These are phyloP conservation scores for Schwanniomyces polymorphus DNA, from an alignment of 805 yeast species.

Conservation along the genomic window DNA sequence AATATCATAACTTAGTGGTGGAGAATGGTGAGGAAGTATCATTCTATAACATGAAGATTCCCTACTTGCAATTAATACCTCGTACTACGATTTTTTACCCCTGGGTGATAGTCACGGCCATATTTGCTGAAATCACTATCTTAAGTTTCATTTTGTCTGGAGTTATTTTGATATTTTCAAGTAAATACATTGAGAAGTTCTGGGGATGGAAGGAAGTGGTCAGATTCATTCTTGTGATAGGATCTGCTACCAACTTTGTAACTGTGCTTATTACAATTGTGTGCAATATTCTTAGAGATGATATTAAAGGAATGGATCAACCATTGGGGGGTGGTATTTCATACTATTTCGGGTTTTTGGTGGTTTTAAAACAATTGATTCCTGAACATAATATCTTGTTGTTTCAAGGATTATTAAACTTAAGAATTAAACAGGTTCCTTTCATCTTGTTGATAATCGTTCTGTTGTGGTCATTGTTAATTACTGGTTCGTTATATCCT, in stretches of 20 bases:
- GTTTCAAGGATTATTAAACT: constrained; percentile 43
- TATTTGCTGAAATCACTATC: constrained; percentile 60
- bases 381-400: constrained; percentile 57
- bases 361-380: constrained; percentile 56
- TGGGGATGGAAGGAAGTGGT: constrained; percentile 54
- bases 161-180: constrained; percentile 35
- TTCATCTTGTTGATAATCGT: constrained; percentile 40
- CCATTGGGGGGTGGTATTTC: constrained; percentile 56
- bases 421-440: constrained; percentile 65
- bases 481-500: constrained; percentile 44
- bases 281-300: constrained; percentile 33
- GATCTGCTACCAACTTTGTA: constrained; percentile 54
- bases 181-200: constrained; percentile 49
- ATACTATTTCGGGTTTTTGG: constrained; percentile 53
- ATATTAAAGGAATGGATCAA: constrained; percentile 34
- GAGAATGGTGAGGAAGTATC: constrained; percentile 3
- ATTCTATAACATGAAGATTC: constrained; percentile 49
- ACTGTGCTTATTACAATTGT: constrained; percentile 46
- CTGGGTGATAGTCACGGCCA: constrained; percentile 62
- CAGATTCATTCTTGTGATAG: constrained; percentile 51
- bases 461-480: constrained; percentile 30
- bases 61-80: constrained; percentile 66
- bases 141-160: constrained; percentile 44
- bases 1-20: constrained; percentile 19
- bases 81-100: constrained; percentile 54